Base-by-base conservation (phyloP, 2,329 filamentous ascomycete genomes). In the Chaetomium globosum region DNA sequence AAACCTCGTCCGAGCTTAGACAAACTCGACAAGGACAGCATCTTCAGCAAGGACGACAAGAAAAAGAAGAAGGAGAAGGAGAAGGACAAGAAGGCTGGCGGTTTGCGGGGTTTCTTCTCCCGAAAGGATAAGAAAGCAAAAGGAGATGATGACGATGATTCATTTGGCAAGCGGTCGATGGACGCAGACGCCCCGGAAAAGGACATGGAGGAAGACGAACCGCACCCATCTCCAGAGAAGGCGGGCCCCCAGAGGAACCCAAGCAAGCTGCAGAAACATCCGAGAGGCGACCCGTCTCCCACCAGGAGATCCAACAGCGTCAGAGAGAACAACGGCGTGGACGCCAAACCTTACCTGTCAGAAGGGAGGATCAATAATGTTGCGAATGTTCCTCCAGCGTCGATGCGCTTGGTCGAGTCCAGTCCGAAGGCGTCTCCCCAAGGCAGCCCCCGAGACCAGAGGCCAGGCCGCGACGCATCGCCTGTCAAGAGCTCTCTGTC, bases 1-100 rank as follows among this genome's bases (percentile, higher is more conserved):
- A 86, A 84, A 76, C 80, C 83, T 63, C 82, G 86, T 59, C 81
- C 85, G 59, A 96, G 91, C 74, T 80, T 96, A 54, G 93, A 97
- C 68, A 87, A 84, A 65, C 77, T 91, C 16, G 87, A 90, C 64
- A 93, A 90, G 78, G 84, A 86, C 28, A 80, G 77, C 67, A 28
- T 70, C 19, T 65, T 74, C 16, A 65, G 68, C 61, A 90, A 91
- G 76, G 90, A 94, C 57, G 89, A 91, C 70, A 90, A 90, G 77
- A 91, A 88, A 75, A 93, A 87, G 74, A 83, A 84, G 67, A 90
- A 93, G 67, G 88, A 87, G 71, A 82, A 91, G 59, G 89, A 92
- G 64, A 94, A 93, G 77, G 84, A 87, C 12, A 86, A 85, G 76
- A 85, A 85, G 71, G 77, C 83, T 1, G 82, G 84, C 64, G 81